These are phyloP conservation scores for Ustilago shanxiensis DNA, from an alignment of 1,284 basidiomycete species.

Conservation along the genomic window DNA sequence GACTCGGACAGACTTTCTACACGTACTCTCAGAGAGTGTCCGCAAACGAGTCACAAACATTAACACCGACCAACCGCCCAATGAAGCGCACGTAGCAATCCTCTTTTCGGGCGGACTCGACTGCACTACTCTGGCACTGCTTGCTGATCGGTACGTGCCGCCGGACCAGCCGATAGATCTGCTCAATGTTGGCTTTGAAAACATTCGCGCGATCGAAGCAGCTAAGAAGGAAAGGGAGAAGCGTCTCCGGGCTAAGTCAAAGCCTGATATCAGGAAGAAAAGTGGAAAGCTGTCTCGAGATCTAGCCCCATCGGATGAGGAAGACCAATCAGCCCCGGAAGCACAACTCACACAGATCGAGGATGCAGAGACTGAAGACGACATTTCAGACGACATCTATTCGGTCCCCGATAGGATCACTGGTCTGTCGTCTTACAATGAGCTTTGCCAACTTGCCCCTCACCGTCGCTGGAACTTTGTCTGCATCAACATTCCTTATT, in stretches of 20 bases:
- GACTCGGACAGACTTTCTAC: conserved; percentile 64
- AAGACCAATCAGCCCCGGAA: not conserved
- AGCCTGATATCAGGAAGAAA: conserved; percentile 7
- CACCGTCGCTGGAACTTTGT: conserved; percentile 90
- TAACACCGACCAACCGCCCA: conserved; percentile 20
- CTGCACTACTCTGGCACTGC: conserved; percentile 83
- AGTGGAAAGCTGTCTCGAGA: not conserved
- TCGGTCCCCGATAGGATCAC: conserved; percentile 88
- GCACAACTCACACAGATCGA: conserved; percentile 2
- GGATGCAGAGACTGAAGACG: conserved; percentile 6
- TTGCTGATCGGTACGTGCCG: conserved; percentile 76
- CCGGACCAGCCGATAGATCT: conserved; percentile 85
- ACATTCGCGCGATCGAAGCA: conserved; percentile 77
- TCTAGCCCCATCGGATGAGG: not conserved
- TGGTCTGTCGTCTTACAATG: conserved; percentile 81
- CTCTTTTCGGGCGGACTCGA: conserved; percentile 98
- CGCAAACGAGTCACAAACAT: conserved; percentile 72
- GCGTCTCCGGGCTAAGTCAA: conserved; percentile 30
- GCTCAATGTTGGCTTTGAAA: conserved; percentile 95
- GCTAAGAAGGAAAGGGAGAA: conserved; percentile 53
- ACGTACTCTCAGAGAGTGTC: conserved; percentile 70
- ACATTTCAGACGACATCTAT: conserved; percentile 72
- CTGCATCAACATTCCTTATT: conserved; percentile 85
- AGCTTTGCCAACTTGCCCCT: conserved; percentile 80
- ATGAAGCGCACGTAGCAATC: conserved; percentile 77